phyloP scores from a whole-genome alignment of 352 stramenopile species.

The Pythium diclinum region DNA sequence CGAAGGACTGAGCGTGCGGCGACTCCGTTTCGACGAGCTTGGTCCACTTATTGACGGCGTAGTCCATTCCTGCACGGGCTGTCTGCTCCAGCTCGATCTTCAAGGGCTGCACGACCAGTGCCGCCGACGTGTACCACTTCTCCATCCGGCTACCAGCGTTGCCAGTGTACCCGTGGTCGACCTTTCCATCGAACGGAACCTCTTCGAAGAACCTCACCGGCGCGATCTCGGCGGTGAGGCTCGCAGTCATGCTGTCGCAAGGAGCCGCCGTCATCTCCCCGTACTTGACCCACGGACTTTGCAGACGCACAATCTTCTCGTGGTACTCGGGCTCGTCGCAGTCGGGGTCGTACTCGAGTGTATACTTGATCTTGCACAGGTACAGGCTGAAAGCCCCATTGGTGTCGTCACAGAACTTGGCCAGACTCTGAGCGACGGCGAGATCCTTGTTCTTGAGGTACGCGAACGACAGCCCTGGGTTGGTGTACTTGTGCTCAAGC shows the following conservation, averaged over 20 bases:
- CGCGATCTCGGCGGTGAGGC: constrained; percentile 12
- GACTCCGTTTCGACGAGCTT: constrained; percentile 16
- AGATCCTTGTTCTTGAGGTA: constrained; percentile 27
- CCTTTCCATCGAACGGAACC: constrained; percentile 7
- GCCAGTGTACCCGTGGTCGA: constrained; percentile 11
- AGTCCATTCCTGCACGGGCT: constrained; percentile 10
- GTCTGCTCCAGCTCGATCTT: constrained; percentile 18
- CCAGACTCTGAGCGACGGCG: constrained; percentile 9
- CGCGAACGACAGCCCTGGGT: constrained; percentile 11
- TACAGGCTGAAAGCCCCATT: constrained; percentile 7
- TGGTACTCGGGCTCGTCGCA: constrained; percentile 4
- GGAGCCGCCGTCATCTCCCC: constrained; percentile 4
- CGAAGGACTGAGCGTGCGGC: constrained; percentile 9
- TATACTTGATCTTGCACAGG: constrained; percentile 20
- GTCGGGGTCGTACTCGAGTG: constrained; percentile 12
- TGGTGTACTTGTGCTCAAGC: constrained; percentile 24
- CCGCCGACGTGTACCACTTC: constrained; percentile 21
- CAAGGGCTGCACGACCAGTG: constrained; percentile 18
- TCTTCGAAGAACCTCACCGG: constrained; percentile 22
- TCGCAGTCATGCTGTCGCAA: constrained; percentile 9
- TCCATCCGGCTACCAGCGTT: constrained; percentile 11
- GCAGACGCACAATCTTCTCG: constrained; percentile 10
- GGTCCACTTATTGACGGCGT: constrained; percentile 20
- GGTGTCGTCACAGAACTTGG: constrained; percentile 20
- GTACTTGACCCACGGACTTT: constrained; percentile 22